Percentiles rank a stretch among this genome's conserved stretches.
Conservation (phyloP, 345 rosid genomes). For the Sisymbrium irio region DNA sequence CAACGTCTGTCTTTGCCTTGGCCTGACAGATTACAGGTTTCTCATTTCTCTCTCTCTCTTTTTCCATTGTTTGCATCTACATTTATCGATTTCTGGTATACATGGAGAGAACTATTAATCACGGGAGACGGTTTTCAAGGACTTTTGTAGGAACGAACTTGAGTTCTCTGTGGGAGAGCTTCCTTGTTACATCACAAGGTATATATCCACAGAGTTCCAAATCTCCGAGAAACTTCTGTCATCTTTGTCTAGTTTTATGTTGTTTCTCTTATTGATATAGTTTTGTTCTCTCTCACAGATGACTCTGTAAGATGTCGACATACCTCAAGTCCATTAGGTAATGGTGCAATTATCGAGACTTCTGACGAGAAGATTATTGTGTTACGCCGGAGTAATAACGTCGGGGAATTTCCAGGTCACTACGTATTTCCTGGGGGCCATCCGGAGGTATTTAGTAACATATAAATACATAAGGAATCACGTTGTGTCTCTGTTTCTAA, state of each 20-base stretch:
- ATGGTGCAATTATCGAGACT: slow-evolving; percentile 77
- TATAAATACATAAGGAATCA: neutral
- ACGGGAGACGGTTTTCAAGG: slow-evolving; percentile 42
- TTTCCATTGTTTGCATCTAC: neutral
- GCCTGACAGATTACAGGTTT: slow-evolving; percentile 84
- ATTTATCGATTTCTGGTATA: neutral
- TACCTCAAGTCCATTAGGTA: slow-evolving; percentile 81
- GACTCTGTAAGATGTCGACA: slow-evolving; percentile 62
- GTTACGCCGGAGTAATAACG: slow-evolving; percentile 76
- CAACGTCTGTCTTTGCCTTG: slow-evolving; percentile 64
- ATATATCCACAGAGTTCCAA: neutral
- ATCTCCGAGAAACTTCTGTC: neutral
- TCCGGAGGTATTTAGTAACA: slow-evolving; percentile 59
- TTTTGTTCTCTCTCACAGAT: slow-evolving; percentile 44
- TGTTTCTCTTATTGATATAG: neutral
- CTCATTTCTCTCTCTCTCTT: slow-evolving; percentile 22
- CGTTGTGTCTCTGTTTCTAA: neutral
- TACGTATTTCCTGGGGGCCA: slow-evolving; percentile 93
- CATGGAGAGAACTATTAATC: slow-evolving; percentile 19
- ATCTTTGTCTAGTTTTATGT: neutral
- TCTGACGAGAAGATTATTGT: slow-evolving; percentile 66
- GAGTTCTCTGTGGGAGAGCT: slow-evolving; percentile 78
- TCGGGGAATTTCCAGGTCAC: slow-evolving; percentile 92
- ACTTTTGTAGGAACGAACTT: slow-evolving; percentile 86
- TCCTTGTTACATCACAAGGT: slow-evolving; percentile 78